Base-by-base conservation (phyloP, 768 basidiomycete species). In the Lactifluus hygrophoroides region DNA sequence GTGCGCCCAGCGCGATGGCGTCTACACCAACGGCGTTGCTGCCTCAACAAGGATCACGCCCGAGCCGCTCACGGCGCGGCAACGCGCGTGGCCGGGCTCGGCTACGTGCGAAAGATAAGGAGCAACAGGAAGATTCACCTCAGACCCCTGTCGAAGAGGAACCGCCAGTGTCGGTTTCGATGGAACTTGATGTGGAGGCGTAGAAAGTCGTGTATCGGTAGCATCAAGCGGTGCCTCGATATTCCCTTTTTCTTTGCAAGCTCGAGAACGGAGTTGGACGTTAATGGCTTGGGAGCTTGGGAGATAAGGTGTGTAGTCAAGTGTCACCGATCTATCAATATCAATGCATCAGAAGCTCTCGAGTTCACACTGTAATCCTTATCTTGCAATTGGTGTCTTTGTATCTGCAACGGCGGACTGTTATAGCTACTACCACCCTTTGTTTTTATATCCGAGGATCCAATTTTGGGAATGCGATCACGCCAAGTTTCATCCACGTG, bases 161-260 rank as follows among this genome's bases (percentile, higher is more conserved):
- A 6, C 49, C 42, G 35, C 7, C 54, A 43, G 68, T 73, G 2
- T 69, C 68, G 51, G 71, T 75, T 7, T 73, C 73, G 8, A 64
- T 73, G 64, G 74, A 75, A 47, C 55, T 66, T 17, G 74, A 75
- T 25, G 64, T 75, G 28, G 73, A 74, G 28, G 62, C 67, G 32
- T 70, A 65, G n/a, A n/a, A n/a, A n/a, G n/a, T n/a, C n/a, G n/a
- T n/a, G n/a, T n/a, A n/a, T n/a, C n/a, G n/a, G 42, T 1, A 17
- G 14, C 32, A 3, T 27, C 8, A 44, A 27, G 0, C 25, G 6
- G 47, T 54, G 30, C 53, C 58, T 44, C 17, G 46, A 35, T 23
- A 35, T 59, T 0, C 14, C 27, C 13, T 19, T 45, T 44, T n/a
- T 54, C 16, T n/a, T 23, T 44, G 42, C 42, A 21, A 42, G 16